Conservation (phyloP, 805 yeast genomes). For the Lipomyces anomalus region DNA sequence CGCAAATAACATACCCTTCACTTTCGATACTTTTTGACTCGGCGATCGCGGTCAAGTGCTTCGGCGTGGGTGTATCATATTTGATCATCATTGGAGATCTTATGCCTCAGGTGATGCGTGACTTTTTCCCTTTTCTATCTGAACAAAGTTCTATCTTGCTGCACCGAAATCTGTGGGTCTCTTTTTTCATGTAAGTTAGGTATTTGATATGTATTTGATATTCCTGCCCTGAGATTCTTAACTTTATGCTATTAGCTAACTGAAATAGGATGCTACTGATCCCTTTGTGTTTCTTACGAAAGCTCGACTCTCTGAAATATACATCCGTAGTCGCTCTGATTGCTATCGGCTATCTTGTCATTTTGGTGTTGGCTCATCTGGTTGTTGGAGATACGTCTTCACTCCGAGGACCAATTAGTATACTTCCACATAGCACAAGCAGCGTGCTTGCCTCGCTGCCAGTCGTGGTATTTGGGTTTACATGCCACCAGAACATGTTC, state of each 20-base stretch:
- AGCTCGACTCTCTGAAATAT: constrained; percentile 75
- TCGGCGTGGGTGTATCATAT: constrained; percentile 73
- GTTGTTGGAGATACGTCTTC: constrained; percentile 49
- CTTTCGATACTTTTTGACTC: constrained; percentile 61
- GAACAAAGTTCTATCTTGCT: constrained; percentile 1
- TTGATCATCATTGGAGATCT: constrained; percentile 69
- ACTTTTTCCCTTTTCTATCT: constrained; percentile 19
- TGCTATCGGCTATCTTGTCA: constrained; percentile 70
- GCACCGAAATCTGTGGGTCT: constrained; percentile 44
- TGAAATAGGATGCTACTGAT: constrained; percentile 43
- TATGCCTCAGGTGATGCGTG: constrained; percentile 49
- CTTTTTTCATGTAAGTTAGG: constrained; percentile 43
- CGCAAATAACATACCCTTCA: constrained; percentile 63
- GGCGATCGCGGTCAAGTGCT: constrained; percentile 72
- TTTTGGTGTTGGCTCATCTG: constrained; percentile 70
- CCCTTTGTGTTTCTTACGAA: constrained; percentile 68
- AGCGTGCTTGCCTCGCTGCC: constrained; percentile 70
- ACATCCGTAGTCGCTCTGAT: constrained; percentile 78
- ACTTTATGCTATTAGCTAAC: background rate
- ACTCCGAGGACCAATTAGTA: constrained; percentile 46
- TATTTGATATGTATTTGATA: too few species aligned
- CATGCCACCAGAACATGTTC: constrained; percentile 95
- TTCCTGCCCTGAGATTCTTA: background rate
- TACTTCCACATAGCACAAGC: constrained; percentile 42
- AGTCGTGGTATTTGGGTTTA: constrained; percentile 88